Percentiles rank a stretch among this genome's conserved stretches.
phyloP scores from a whole-genome alignment of 306 rosid genomes.

The Erythrophleum fordii region DNA sequence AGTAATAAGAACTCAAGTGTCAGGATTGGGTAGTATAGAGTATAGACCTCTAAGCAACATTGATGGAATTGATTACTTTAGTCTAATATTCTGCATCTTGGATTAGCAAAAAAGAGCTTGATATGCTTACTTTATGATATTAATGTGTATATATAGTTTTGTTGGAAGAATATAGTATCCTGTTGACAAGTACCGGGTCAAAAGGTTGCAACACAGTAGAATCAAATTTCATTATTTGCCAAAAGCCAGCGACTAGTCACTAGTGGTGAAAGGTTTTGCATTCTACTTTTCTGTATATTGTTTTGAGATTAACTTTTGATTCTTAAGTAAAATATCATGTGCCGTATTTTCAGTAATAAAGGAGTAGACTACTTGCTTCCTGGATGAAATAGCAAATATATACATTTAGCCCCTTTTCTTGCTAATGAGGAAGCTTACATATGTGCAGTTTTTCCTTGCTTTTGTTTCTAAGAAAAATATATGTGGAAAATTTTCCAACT shows the following conservation, averaged over 20 bases:
- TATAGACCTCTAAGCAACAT: background rate
- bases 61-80: background rate
- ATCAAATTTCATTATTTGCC: background rate
- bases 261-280: background rate
- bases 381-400: background rate
- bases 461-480: background rate
- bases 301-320: background rate
- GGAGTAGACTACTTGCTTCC: slow-evolving; percentile 9
- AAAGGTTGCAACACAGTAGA: background rate
- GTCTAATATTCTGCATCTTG: slow-evolving; percentile 9
- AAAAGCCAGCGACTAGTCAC: background rate
- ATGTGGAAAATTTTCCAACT: background rate
- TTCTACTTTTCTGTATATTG: background rate
- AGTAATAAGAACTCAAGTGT: background rate
- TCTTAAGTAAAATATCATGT: background rate
- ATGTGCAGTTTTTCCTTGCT: slow-evolving; percentile 1
- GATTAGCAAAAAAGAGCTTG: slow-evolving; percentile 6
- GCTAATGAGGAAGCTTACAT: slow-evolving; percentile 7
- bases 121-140: background rate
- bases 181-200: background rate
- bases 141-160: background rate
- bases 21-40: background rate
- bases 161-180: background rate
- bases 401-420: background rate
- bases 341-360: no score